Conservation (phyloP, 805 yeast genomes). For the Sugiyamaella smithiae region DNA sequence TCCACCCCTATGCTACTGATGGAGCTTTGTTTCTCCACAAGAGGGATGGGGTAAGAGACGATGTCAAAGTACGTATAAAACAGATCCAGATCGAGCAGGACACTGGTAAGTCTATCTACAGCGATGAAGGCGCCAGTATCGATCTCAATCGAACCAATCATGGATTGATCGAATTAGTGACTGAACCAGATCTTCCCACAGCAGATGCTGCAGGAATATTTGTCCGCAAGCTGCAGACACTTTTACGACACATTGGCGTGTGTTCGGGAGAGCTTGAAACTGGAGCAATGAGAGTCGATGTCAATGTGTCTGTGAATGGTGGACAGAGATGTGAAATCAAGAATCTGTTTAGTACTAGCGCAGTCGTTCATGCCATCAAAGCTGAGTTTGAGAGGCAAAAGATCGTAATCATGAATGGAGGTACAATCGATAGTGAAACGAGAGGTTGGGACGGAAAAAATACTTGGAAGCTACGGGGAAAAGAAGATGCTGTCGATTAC, state of each 20-base stretch:
- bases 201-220: constrained; percentile 71
- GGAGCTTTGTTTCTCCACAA: constrained; percentile 55
- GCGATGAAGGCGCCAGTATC: constrained; percentile 45
- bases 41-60: constrained; percentile 50
- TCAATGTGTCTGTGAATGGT: constrained; percentile 72
- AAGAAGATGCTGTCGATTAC: constrained; percentile 82
- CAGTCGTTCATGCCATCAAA: constrained; percentile 71
- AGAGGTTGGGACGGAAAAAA: constrained; percentile 86
- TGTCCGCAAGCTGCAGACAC: constrained; percentile 72
- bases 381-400: constrained; percentile 73
- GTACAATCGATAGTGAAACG: constrained; percentile 55
- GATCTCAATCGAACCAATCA: constrained; percentile 84
- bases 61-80: constrained; percentile 56
- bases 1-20: constrained; percentile 67
- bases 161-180: constrained; percentile 87
- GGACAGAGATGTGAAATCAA: constrained; percentile 83
- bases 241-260: constrained; percentile 64
- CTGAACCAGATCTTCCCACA: constrained; percentile 76
- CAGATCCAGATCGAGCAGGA: constrained; percentile 95
- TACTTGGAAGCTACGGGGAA: constrained; percentile 67
- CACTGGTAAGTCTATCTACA: constrained; percentile 76
- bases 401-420: constrained; percentile 41
- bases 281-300: constrained; percentile 95
- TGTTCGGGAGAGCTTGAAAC: constrained; percentile 90
- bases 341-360: constrained; percentile 80